A percentile compares a stretch with the other conserved stretches of the same genome.
Evolutionary conservation across 2,329 filamentous ascomycete genomes (phyloP).

Genomic region (Diaporthe longicolla): DNA sequence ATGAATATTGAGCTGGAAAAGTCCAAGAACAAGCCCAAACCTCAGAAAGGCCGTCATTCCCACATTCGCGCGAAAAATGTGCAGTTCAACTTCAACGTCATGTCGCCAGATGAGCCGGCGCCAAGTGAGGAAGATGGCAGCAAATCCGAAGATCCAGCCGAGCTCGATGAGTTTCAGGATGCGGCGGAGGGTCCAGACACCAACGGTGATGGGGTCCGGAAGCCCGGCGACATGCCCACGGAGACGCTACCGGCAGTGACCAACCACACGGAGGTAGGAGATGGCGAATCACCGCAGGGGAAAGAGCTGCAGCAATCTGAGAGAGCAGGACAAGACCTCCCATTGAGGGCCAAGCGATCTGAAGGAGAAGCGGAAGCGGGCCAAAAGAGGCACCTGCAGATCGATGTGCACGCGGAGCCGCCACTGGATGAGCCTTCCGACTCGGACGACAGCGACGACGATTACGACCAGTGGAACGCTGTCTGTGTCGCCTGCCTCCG

Average conservation of each 20-base stretch:
- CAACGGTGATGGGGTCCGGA: neutral
- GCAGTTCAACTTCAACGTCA: constrained; percentile 49
- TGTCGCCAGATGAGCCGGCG: constrained; percentile 43
- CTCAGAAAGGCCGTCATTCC: neutral
- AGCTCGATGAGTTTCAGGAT: constrained; percentile 16
- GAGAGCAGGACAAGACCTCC: too few species aligned
- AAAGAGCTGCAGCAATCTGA: neutral
- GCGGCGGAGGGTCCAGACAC: neutral
- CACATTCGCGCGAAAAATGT: constrained; percentile 5
- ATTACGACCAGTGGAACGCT: constrained; percentile 56
- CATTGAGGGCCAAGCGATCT: neutral
- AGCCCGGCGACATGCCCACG: neutral
- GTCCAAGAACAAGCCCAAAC: constrained; percentile 48
- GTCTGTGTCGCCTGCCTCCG: constrained; percentile 57
- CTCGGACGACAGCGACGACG: constrained; percentile 40
- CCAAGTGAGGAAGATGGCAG: neutral
- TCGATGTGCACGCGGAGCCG: neutral
- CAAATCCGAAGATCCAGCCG: neutral
- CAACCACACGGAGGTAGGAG: neutral
- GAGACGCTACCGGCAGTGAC: neutral
- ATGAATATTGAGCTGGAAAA: constrained; percentile 50
- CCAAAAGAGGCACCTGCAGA: too few species aligned
- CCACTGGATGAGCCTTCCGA: constrained; percentile 39
- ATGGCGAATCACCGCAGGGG: neutral
- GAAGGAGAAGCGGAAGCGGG: neutral